Evolutionary conservation across 768 basidiomycete genomes (phyloP).

Genomic region (Naganishia antarctica): DNA sequence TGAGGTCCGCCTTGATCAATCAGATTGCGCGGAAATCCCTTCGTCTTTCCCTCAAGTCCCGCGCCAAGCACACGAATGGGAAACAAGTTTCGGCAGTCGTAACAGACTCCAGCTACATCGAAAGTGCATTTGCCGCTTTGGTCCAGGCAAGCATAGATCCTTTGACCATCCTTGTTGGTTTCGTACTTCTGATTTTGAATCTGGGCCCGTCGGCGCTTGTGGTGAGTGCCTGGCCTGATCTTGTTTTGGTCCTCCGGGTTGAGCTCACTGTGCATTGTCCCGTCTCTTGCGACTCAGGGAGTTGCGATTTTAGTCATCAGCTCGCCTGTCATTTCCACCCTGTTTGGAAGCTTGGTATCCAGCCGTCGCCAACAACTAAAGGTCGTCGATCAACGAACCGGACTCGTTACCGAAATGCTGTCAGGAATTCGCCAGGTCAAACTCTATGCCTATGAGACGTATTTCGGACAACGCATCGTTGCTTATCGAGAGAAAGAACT

Average conservation of each 20-base stretch:
- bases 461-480: constrained; percentile 37
- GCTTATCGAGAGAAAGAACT: constrained; percentile 39
- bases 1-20: constrained; percentile 48
- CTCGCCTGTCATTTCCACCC: background rate
- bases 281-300: background rate
- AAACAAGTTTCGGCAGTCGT: constrained; percentile 68
- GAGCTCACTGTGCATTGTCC: background rate
- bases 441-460: constrained; percentile 59
- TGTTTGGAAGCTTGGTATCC: constrained; percentile 34
- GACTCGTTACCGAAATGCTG: constrained; percentile 63
- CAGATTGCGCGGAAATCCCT: constrained; percentile 64
- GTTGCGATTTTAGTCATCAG: constrained; percentile 51
- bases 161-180: constrained; percentile 59
- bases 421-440: constrained; percentile 67
- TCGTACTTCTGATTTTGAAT: constrained; percentile 63
- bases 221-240: background rate
- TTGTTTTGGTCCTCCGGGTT: background rate
- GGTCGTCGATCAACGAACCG: constrained; percentile 64
- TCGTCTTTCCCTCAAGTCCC: constrained; percentile 61
- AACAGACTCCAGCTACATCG: constrained; percentile 58
- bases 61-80: constrained; percentile 61
- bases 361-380: constrained; percentile 51
- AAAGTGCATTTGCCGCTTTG: constrained; percentile 27
- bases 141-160: constrained; percentile 52
- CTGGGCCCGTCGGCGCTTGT: constrained; percentile 69